Evolutionary conservation across 495 filamentous ascomycete species (phyloP), one percentile per base, ranked within the genome.

Genomic region (Penicillium ochrochloron): DNA sequence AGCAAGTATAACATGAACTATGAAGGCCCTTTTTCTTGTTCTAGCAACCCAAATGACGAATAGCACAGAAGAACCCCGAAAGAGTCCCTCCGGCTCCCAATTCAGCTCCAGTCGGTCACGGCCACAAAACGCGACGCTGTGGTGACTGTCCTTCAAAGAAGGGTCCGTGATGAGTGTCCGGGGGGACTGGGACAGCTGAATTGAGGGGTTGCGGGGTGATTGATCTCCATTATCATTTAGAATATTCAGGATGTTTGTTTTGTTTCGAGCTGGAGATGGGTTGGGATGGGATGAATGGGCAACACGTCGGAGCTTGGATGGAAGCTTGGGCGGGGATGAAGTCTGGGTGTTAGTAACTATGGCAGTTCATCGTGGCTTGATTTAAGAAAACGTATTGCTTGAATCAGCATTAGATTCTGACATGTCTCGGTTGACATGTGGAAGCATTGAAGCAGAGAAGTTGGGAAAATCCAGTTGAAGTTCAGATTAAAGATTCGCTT

Each of bases 1-100:
- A 75, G 74, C 70, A 76, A 69, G 67, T 67, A 65, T 62, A 75
- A 77, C 80, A 82, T 80, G 80, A 80, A 82, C 80, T 82, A 82
- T 82, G 80, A 82, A 82, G 80, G 80, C 78, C 75, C 80, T 80
- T 55, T 19, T 65, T 57, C 56, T 81, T 77, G 62, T 60, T 82
- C 73, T 81, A 62, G 78, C 80, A 81, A 80, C 74, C 67, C 65
- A 34, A 50, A 63, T 61, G 63, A 57, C 42, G 56, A 54, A 68
- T 55, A 60, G 35, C 35, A 37, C 44, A 39, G 48, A 31, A 33
- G 35, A 58, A 25, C 31, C 21, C 60, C 48, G 66, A 61, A 70
- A 56, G 14, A 61, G 54, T 58, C 54, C 57, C 62, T 54, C 67
- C 50, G 51, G 64, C 66, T 65, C 68, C 46, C 75, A 77, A 73